Base-by-base conservation (phyloP, 768 basidiomycete species). In the Auriculariales sp. region DNA sequence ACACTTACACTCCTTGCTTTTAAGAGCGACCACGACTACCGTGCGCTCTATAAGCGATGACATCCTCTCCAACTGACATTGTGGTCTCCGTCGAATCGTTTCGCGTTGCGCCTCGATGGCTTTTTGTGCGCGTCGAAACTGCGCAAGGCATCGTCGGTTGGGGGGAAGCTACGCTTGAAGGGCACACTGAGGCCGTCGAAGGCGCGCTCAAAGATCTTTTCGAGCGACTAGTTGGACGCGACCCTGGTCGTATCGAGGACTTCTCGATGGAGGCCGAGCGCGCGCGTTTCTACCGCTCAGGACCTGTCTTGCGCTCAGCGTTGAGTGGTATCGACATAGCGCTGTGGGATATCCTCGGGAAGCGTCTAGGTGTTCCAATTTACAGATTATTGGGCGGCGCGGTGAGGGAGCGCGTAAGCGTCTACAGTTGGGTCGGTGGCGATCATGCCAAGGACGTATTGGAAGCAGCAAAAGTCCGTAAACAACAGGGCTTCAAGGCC, bases 341-440 rank as follows among this genome's bases (percentile, higher is more conserved):
- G 1, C 65, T 85, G 1, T 74, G 83, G 83, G 83, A 84, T 57
- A 80, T 85, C 63, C 83, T 83, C 55, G 83, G 83, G n/a, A 83
- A 82, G 64, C 78, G 75, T 29, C 70, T 83, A 2, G 79, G 79
- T 29, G 81, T 78, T 14, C 74, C 72, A 0, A 25, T 0, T 1
- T 81, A 75, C 71, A 72, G 81, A 61, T 66, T 86, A 1, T 70
- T 83, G 4, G 83, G 81, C 6, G 83, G 82, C 3, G 78, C 77
- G 59, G 78, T 83, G 17, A 71, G 81, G 46, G 73, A 80, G 56
- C 65, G 68, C 28, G 64, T 78, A 46, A 70, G 69, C 50, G 77
- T 79, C 4, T 79, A 79, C 55, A 72, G 77, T 2, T 83, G 74
- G 72, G 65, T 81, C 62, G 58, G 69, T 29, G 62, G 78, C 22